These are phyloP conservation scores for Agaricales sp. DNA, from an alignment of 1,284 basidiomycete species.

Conservation along the genomic window DNA sequence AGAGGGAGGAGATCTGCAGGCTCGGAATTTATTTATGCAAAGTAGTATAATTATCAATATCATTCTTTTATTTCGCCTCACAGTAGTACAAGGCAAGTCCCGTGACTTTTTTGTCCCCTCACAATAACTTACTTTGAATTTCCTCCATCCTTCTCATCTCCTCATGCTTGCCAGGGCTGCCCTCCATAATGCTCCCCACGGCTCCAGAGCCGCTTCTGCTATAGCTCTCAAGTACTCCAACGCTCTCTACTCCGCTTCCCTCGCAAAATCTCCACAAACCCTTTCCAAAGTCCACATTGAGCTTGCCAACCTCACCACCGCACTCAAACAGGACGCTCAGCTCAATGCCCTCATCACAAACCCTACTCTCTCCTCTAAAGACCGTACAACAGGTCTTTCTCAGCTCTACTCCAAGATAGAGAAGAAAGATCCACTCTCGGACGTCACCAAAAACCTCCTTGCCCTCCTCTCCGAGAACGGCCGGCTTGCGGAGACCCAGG, in stretches of 20 bases:
- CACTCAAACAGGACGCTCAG: constrained; percentile 56
- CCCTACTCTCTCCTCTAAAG: constrained; percentile 79
- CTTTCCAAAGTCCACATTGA: constrained; percentile 81
- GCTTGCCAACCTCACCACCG: constrained; percentile 58
- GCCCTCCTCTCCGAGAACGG: constrained; percentile 90
- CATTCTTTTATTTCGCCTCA: too few species aligned
- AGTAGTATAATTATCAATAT: too few species aligned
- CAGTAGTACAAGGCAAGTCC: too few species aligned
- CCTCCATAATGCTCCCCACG: constrained; percentile 29
- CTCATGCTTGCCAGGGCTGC: constrained; percentile 36
- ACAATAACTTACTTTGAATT: too few species aligned
- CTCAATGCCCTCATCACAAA: constrained; percentile 70
- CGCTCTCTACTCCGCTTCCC: constrained; percentile 87
- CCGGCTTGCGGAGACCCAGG: constrained; percentile 73
- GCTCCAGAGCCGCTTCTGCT: constrained; percentile 58
- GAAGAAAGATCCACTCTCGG: constrained; percentile 69
- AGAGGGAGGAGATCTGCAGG: neutral
- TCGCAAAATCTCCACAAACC: constrained; percentile 71
- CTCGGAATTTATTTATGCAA: neutral
- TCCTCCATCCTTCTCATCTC: constrained; percentile 8
- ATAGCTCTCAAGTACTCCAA: constrained; percentile 91
- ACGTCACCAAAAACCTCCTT: constrained; percentile 92
- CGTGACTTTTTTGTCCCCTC: neutral
- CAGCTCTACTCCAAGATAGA: constrained; percentile 53
- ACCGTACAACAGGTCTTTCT: constrained; percentile 65